phyloP scores from a whole-genome alignment of 2,329 filamentous ascomycete species.

The Helotiales sp. region DNA sequence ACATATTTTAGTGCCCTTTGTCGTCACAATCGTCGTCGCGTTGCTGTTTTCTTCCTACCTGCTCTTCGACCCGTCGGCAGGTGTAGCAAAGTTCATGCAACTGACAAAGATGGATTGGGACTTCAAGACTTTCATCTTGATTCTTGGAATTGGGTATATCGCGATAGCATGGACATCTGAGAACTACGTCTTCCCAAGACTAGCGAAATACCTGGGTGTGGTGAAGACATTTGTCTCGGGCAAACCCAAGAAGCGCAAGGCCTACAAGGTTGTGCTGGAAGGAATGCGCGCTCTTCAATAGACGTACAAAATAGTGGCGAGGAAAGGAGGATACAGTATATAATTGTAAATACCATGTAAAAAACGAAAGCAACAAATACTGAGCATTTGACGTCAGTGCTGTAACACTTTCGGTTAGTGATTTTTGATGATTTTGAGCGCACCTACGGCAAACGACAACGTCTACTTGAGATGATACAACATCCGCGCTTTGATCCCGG shows the following conservation, averaged over 20 bases:
- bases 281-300: constrained; percentile 54
- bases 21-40: constrained; percentile 73
- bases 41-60: constrained; percentile 77
- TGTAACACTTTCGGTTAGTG: constrained; percentile 4
- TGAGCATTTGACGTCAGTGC: constrained; percentile 5
- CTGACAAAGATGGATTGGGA: constrained; percentile 74
- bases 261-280: constrained; percentile 83
- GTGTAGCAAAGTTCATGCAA: constrained; percentile 79
- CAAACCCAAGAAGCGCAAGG: constrained; percentile 77
- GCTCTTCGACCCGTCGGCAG: constrained; percentile 73
- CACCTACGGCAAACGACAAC: constrained; percentile 29
- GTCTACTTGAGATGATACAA: constrained; percentile 32
- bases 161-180: constrained; percentile 73
- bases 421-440: constrained; percentile 4
- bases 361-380: constrained; percentile 4
- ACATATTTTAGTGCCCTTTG: constrained; percentile 71
- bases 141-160: constrained; percentile 73
- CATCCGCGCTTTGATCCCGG: constrained; percentile 26
- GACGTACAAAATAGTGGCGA: constrained; percentile 19
- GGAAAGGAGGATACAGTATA: constrained; percentile 6
- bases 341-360: constrained; percentile 7
- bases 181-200: constrained; percentile 67
- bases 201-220: constrained; percentile 71
- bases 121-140: constrained; percentile 76
- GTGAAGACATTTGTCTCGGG: constrained; percentile 62